These are phyloP conservation scores for Magnusiomyces paraingens DNA, from an alignment of 1,139 yeast genomes.

Conservation along the genomic window DNA sequence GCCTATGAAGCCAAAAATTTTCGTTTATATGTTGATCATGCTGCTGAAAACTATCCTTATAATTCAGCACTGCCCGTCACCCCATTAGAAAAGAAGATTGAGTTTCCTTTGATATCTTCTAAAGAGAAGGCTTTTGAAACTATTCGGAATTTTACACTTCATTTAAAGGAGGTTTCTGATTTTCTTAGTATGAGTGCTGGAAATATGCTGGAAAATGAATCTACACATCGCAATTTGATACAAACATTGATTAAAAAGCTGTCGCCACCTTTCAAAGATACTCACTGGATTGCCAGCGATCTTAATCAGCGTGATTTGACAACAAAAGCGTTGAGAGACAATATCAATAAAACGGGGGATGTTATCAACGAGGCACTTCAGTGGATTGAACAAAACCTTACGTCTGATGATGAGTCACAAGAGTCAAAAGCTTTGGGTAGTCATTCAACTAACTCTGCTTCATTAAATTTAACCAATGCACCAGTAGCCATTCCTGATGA, in stretches of 20 bases:
- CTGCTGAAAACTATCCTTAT: not conserved
- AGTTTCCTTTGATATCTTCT: not conserved
- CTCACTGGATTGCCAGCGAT: conserved; percentile 7
- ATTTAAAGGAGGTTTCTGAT: not conserved
- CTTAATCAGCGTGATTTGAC: not conserved
- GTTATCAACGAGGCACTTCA: not conserved
- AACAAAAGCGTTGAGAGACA: not conserved
- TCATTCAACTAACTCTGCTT: too few relatives aligned
- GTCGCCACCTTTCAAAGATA: conserved; percentile 2
- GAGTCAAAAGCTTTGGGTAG: too few relatives aligned
- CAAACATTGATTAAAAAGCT: conserved; percentile 2
- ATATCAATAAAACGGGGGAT: not conserved
- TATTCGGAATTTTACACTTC: not conserved
- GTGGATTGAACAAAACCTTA: not conserved
- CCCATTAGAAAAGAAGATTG: not conserved
- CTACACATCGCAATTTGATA: conserved; percentile 1
- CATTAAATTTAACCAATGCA: too few relatives aligned
- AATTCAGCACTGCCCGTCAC: not conserved
- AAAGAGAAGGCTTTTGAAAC: not conserved
- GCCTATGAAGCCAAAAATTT: conserved; percentile 1
- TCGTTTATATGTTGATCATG: conserved; percentile 3
- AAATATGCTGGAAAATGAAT: not conserved
- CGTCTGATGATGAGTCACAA: too few relatives aligned
- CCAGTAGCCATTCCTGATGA: too few relatives aligned
- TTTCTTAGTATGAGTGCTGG: not conserved